phyloP scores from a whole-genome alignment of 139 green algal species.

The Chlorella sp. region DNA sequence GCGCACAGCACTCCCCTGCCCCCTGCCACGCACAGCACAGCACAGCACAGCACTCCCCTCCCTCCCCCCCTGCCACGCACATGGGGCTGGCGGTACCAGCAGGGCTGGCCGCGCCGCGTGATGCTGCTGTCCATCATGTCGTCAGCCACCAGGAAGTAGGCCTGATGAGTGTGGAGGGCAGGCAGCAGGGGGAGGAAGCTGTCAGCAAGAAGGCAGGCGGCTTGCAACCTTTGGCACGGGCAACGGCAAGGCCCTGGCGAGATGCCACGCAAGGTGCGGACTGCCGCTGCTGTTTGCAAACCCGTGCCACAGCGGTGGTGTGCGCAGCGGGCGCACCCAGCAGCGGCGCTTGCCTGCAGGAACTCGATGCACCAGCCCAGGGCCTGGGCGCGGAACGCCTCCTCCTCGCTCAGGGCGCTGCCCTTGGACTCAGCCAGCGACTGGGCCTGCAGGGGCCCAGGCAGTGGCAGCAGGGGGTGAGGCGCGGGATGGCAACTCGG shows the following conservation, averaged over 20 bases:
- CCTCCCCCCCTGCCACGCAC: constrained; percentile 21
- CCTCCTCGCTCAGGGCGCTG: constrained; percentile 56
- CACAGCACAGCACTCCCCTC: background rate
- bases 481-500: too few relatives aligned
- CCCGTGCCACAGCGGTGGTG: too few relatives aligned
- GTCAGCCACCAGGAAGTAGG: constrained; percentile 98
- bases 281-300: too few relatives aligned
- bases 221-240: too few relatives aligned
- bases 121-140: constrained; percentile 99
- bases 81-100: constrained; percentile 94
- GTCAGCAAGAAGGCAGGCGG: too few relatives aligned
- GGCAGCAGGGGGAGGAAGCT: background rate
- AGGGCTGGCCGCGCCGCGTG: constrained; percentile 95
- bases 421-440: background rate
- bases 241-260: too few relatives aligned
- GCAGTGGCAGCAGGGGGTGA: too few relatives aligned
- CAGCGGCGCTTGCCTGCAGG: constrained; percentile 44
- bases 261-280: too few relatives aligned
- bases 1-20: too few relatives aligned
- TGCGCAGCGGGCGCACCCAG: background rate
- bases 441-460: too few relatives aligned
- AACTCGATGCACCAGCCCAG: constrained; percentile 99
- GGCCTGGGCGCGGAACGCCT: constrained; percentile 79
- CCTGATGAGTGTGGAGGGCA: constrained; percentile 60
- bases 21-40: too few relatives aligned